Base-by-base conservation (phyloP, 108 stramenopile species). In the Skeletonema potamos region DNA sequence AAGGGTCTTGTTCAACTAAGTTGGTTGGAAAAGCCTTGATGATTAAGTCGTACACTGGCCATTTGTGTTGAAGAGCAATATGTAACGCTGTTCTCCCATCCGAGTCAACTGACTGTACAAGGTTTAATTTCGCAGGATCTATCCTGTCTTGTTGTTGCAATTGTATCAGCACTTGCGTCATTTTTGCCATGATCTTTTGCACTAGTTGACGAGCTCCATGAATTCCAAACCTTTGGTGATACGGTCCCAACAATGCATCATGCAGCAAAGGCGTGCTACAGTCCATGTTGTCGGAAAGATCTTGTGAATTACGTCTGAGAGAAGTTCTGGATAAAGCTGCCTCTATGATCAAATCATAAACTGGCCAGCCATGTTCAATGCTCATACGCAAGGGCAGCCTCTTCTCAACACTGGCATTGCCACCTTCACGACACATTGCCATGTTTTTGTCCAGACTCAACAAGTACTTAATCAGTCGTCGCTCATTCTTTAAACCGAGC, bases 341-440 rank as follows among this genome's bases (percentile, higher is more conserved):
- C 33, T 46, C 33, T 6, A 73, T 64, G 18, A 82, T 77, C 15
- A 79, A 32, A 63, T 74, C 87, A 72, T 60, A 83, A 30, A 70
- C 73, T 55, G 72, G 74, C 74, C 68, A 85, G 37, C 54, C 86
- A 72, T 68, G 70, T 32, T 64, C 67, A 59, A 72, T 80, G 26
- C 70, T 62, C 70, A 72, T 70, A 9, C 67, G 70, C 41, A 82
- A 43, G 13, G 82, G 82, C 54, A 78, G 44, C 26, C 66, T 64
- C 15, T 66, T 63, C 20, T 61, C 59, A 39, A 34, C 48, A 28
- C 9, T 54, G 4, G 22, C 30, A 12, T 62, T 65, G 51, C 62
- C 54, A 34, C 70, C 70, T 51, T 78, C 77, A 6, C 59, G 77
- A 55, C 64, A 71, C 10, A 78, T 48, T 0, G 77, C 56, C 32